These are phyloP conservation scores for Luffa acutangula DNA, from an alignment of 306 rosid species.

Conservation along the genomic window DNA sequence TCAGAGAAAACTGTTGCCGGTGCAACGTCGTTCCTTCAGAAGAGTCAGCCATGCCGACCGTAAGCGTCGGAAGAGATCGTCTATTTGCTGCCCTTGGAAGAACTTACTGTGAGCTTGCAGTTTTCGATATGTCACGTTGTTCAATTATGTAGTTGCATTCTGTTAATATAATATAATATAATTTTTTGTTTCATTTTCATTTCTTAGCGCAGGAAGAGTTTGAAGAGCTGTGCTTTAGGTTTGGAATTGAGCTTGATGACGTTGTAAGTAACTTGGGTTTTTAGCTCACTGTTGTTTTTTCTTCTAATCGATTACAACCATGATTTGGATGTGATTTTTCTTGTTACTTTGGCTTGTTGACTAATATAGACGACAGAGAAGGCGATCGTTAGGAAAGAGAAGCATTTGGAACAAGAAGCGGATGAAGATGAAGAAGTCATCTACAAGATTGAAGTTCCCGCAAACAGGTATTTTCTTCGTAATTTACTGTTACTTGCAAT, in stretches of 20 bases:
- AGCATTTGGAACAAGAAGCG: conserved; percentile 56
- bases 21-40: background rate
- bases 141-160: background rate
- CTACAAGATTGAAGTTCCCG: conserved; percentile 76
- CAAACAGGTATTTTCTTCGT: conserved; percentile 44
- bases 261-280: conserved; percentile 42
- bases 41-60: conserved; percentile 59
- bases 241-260: conserved; percentile 90
- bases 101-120: conserved; percentile 58
- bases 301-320: background rate
- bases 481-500: background rate
- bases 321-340: background rate
- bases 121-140: background rate
- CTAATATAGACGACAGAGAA: conserved; percentile 64
- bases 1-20: background rate
- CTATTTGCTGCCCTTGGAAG: conserved; percentile 61
- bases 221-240: conserved; percentile 78
- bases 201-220: conserved; percentile 75
- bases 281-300: background rate
- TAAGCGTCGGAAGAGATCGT: conserved; percentile 82
- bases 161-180: background rate
- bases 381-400: conserved; percentile 74
- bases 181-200: background rate
- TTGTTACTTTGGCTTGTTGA: background rate
- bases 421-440: conserved; percentile 49